Evolutionary conservation across 2,329 filamentous ascomycete species (phyloP).

Genomic region (Fusarium sp.): DNA sequence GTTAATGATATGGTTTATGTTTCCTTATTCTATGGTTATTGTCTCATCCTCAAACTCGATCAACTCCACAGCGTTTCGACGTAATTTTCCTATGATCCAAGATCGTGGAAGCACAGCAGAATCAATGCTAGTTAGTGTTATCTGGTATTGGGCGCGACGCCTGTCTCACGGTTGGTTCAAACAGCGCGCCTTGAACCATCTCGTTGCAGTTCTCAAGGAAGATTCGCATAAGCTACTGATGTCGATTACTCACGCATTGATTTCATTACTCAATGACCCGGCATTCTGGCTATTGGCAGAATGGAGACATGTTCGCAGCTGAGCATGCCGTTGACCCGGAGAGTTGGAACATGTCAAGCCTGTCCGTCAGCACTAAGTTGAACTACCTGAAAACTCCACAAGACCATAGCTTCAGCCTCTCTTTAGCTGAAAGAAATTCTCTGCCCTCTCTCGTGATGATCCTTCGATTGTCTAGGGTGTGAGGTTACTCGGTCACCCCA

Average conservation of each 20-base stretch:
- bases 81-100: too few species aligned
- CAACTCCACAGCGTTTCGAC: too few species aligned
- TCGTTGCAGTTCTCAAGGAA: too few species aligned
- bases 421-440: not conserved
- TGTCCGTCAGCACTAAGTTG: conserved; percentile 1
- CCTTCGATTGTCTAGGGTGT: not conserved
- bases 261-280: not conserved
- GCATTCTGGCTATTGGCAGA: not conserved
- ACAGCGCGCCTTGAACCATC: too few species aligned
- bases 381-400: not conserved
- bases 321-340: not conserved
- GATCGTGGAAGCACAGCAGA: too few species aligned
- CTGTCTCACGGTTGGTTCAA: too few species aligned
- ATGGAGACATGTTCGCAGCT: not conserved
- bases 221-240: rapidly evolving
- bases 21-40: not conserved
- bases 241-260: too few species aligned
- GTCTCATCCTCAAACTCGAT: too few species aligned
- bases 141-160: too few species aligned
- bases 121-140: too few species aligned
- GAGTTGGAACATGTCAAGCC: not conserved
- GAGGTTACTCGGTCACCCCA: not conserved
- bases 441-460: conserved; percentile 3
- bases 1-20: not conserved
- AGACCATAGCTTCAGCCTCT: not conserved